phyloP scores from a whole-genome alignment of 2,329 filamentous ascomycete species.

The Exophiala mesophila region DNA sequence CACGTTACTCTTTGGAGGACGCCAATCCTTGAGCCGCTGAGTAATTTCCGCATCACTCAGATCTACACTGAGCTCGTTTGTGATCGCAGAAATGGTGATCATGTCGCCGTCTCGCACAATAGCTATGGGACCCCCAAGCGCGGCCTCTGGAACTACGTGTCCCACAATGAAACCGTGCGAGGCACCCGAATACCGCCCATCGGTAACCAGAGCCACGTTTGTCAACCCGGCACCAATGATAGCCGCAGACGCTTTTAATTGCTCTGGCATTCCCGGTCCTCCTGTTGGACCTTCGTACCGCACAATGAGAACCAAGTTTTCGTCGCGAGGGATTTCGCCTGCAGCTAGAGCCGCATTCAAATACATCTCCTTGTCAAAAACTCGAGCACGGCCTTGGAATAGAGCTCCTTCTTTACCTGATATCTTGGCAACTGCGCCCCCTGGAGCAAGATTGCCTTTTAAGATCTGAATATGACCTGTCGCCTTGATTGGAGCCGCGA shows the following conservation, averaged over 20 bases:
- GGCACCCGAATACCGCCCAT: constrained; percentile 83
- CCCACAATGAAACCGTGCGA: constrained; percentile 91
- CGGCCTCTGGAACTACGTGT: constrained; percentile 86
- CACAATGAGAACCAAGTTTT: constrained; percentile 84
- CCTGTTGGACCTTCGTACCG: constrained; percentile 92
- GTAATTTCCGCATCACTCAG: constrained; percentile 67
- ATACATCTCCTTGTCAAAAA: constrained; percentile 80
- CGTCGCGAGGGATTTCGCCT: constrained; percentile 65
- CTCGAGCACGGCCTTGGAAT: constrained; percentile 74
- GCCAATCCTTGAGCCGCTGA: constrained; percentile 62
- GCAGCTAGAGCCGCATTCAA: constrained; percentile 69
- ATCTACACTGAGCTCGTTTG: constrained; percentile 67
- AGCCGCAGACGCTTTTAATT: constrained; percentile 81
- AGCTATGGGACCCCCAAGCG: constrained; percentile 81
- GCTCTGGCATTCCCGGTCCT: constrained; percentile 93
- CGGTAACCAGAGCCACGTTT: constrained; percentile 86
- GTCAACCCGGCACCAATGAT: constrained; percentile 87
- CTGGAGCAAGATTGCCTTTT: constrained; percentile 79
- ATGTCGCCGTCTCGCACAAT: constrained; percentile 74
- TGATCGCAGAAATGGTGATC: constrained; percentile 80
- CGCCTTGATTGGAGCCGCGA: constrained; percentile 77
- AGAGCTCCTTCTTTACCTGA: constrained; percentile 86
- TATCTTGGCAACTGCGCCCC: constrained; percentile 90
- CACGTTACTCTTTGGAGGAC: constrained; percentile 63
- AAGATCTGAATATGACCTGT: constrained; percentile 87